Evolutionary conservation across 345 rosid genomes (phyloP).

Genomic region (Rubroshorea leprosula): DNA sequence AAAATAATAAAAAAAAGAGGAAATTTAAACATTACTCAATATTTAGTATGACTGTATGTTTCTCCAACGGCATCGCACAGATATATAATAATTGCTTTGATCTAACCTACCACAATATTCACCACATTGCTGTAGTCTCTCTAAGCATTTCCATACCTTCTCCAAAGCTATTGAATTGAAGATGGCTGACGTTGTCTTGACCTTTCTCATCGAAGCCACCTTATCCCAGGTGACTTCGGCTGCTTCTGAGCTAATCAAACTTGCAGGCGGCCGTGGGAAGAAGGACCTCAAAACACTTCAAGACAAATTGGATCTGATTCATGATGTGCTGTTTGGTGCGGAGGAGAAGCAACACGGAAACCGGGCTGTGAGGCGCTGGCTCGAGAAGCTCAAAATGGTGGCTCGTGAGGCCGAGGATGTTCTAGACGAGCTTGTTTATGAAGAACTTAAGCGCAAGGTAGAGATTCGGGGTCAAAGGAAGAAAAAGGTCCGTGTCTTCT

Average conservation of each 20-base stretch:
- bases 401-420: too few relatives aligned
- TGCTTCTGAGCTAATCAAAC: background rate
- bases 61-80: too few relatives aligned
- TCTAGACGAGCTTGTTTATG: conserved; percentile 7
- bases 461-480: background rate
- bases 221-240: background rate
- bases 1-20: too few relatives aligned
- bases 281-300: background rate
- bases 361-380: conserved; percentile 9
- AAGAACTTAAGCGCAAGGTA: background rate
- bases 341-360: conserved; percentile 3
- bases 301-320: background rate
- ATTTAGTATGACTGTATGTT: too few relatives aligned
- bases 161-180: too few relatives aligned
- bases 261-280: background rate
- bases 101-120: too few relatives aligned
- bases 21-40: too few relatives aligned
- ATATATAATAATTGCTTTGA: too few relatives aligned
- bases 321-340: conserved; percentile 22
- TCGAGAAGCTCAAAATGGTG: conserved; percentile 12
- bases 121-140: too few relatives aligned
- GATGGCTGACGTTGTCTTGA: too few relatives aligned
- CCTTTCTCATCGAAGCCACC: too few relatives aligned
- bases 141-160: too few relatives aligned
- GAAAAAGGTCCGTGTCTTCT: conserved; percentile 7